A percentile compares a stretch with the other conserved stretches of the same genome.
Evolutionary conservation across 176 grass and related monocot genomes (phyloP).

Genomic region (Guadua angustifolia): DNA sequence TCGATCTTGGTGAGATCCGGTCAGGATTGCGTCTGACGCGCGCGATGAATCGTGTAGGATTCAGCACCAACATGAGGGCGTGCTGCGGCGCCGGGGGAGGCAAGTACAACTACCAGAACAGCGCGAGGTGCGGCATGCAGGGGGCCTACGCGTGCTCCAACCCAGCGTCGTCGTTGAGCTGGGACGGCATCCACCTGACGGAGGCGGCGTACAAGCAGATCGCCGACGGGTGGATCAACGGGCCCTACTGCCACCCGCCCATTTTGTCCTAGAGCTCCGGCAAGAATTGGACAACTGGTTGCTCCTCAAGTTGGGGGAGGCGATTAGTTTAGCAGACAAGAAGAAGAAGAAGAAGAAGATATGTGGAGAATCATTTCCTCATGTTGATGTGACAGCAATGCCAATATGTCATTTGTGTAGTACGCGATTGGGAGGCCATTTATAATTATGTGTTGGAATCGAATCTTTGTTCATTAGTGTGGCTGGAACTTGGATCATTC

Average conservation of each 20-base stretch:
- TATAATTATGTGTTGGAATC: constrained; percentile 36
- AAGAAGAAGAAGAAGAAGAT: constrained; percentile 4
- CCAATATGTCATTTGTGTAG: constrained; percentile 1
- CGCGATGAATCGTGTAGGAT: constrained; percentile 35
- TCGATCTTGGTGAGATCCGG: not conserved
- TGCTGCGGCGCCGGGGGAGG: constrained; percentile 79
- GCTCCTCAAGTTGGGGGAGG: constrained; percentile 11
- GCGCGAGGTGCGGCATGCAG: constrained; percentile 60
- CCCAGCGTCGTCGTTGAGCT: constrained; percentile 73
- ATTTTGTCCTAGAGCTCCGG: constrained; percentile 43
- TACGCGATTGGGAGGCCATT: constrained; percentile 9
- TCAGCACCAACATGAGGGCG: constrained; percentile 62
- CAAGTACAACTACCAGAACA: constrained; percentile 83
- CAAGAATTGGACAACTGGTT: not conserved
- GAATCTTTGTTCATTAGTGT: not conserved
- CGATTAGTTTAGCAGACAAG: constrained; percentile 13
- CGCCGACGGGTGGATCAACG: constrained; percentile 78
- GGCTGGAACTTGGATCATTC: not conserved
- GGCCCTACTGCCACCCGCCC: constrained; percentile 71
- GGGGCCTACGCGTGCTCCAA: constrained; percentile 60
- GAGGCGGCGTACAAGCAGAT: constrained; percentile 87
- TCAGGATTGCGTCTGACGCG: not conserved
- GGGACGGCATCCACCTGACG: constrained; percentile 92
- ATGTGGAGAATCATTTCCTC: constrained; percentile 9
- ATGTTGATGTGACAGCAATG: constrained; percentile 12